Percentiles rank a stretch among this genome's conserved stretches.
These are phyloP conservation scores for Suhomyces guaymorum DNA, from an alignment of 1,139 yeast species.

Conservation along the genomic window DNA sequence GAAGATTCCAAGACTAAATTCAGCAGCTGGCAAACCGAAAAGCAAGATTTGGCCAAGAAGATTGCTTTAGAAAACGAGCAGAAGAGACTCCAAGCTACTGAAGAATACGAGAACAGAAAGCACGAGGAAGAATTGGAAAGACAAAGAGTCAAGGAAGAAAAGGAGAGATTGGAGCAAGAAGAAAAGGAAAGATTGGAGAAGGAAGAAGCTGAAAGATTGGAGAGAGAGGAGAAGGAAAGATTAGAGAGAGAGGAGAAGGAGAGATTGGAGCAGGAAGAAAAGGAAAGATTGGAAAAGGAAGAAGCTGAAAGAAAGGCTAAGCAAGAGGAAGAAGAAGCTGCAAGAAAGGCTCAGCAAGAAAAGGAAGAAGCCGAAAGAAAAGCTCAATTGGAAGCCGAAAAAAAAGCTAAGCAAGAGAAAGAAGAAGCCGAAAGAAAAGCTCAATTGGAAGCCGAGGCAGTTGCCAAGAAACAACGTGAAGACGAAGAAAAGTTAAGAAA, in stretches of 20 bases:
- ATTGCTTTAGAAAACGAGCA: conserved; percentile 46
- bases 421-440: conserved; percentile 2
- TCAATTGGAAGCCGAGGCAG: conserved; percentile 16
- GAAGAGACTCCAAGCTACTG: conserved; percentile 47
- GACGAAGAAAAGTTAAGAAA: conserved; percentile 16
- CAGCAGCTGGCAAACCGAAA: conserved; percentile 47
- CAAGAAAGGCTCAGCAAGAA: conserved; percentile 18
- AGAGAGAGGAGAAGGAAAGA: conserved; percentile 18
- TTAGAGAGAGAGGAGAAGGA: conserved; percentile 19
- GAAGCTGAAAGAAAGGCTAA: conserved; percentile 13
- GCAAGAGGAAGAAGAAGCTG: conserved; percentile 22
- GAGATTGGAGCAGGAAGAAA: conserved; percentile 26
- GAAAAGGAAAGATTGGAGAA: conserved; percentile 25
- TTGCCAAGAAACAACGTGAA: conserved; percentile 28
- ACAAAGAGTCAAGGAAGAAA: conserved; percentile 34
- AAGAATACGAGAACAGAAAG: conserved; percentile 49
- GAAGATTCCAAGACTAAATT: conserved; percentile 44
- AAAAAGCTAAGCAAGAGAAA: conserved; percentile 18
- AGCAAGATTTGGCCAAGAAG: conserved; percentile 38
- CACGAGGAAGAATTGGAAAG: conserved; percentile 50
- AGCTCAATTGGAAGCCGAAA: conserved; percentile 30
- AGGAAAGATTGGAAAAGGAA: conserved; percentile 23
- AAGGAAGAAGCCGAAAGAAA: conserved; percentile 24
- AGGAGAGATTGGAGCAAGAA: conserved; percentile 32
- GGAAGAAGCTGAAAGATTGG: conserved; percentile 24